Base-by-base conservation (phyloP, 2,329 filamentous ascomycete genomes). In the Leptographium galeiforme region DNA sequence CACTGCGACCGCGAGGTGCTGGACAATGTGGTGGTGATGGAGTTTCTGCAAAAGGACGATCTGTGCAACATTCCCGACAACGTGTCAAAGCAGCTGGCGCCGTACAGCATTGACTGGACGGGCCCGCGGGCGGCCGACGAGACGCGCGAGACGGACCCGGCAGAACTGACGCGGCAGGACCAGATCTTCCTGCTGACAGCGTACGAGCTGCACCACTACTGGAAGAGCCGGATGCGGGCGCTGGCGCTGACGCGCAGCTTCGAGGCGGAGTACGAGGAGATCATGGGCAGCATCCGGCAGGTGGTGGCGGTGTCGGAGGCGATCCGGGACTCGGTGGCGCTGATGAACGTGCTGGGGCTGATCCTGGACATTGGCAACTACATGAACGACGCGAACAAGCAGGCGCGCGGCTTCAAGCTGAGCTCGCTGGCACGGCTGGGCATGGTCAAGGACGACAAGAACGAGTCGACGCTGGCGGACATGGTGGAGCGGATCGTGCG, bases 381-480 rank as follows among this genome's bases (percentile, higher is more conserved):
- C 76, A 98, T 98, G 93, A 98, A 98, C 74, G 93, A 97, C 66
- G 85, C 90, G 53, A 97, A 96, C 72, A 98, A 98, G 72, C 93
- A 97, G 70, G 93, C 93, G 5, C 87, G 85, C 55, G 93, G 93
- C 57, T 98, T 98, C 83, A 98, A 98, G 73, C 81, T 98, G 14
- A 93, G 89, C 64, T 96, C 93, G 7, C 82, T 98, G 49, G 87
- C 88, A 33, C 83, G 93, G 53, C 74, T 98, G 53, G 90, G 86
- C 57, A 97, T 98, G 90, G 88, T 97, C 64, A 98, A 98, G 72
- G 93, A 98, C 65, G 89, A 95, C 73, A 96, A 96, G 77, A 98
- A 98, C 68, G 87, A 97, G 68, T 91, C 89, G 1, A 96, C 89
- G 0, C 85, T 98, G 64, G 89, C 91, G 54, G 93, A 98, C 68